Conservation (phyloP, 192 early-diverging fungal species). For the Backusella circina region DNA sequence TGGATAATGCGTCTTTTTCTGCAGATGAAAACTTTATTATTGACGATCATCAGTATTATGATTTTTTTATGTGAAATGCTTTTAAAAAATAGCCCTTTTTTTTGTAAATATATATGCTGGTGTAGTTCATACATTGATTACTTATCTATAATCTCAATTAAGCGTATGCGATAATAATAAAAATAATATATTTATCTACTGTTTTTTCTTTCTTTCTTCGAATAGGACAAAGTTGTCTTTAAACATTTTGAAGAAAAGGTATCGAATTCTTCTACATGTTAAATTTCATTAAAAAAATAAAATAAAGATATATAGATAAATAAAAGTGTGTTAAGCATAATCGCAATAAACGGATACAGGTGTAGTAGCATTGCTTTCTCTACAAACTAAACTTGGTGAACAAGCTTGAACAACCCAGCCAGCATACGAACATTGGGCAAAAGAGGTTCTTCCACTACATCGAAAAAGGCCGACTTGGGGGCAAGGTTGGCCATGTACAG, state of each 20-base stretch:
- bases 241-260: neutral
- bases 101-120: neutral
- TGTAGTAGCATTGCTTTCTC: conserved; percentile 32
- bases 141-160: neutral
- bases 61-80: conserved; percentile 1
- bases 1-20: neutral
- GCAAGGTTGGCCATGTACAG: conserved; percentile 36
- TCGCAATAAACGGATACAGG: conserved; percentile 32
- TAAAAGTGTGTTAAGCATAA: neutral
- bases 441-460: conserved; percentile 35
- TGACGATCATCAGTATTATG: neutral
- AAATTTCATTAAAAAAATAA: neutral
- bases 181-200: neutral
- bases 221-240: no score
- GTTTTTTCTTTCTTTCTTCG: neutral
- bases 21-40: conserved; percentile 7
- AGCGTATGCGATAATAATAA: neutral
- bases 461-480: conserved; percentile 27
- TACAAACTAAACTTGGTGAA: conserved; percentile 40
- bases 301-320: neutral
- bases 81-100: neutral
- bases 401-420: conserved; percentile 40
- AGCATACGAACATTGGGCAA: conserved; percentile 44
- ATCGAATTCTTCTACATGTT: neutral
- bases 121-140: neutral